Evolutionary conservation across 768 basidiomycete species (phyloP), one percentile per base, ranked within the genome.

Genomic region (Mrakia hoshinonis): DNA sequence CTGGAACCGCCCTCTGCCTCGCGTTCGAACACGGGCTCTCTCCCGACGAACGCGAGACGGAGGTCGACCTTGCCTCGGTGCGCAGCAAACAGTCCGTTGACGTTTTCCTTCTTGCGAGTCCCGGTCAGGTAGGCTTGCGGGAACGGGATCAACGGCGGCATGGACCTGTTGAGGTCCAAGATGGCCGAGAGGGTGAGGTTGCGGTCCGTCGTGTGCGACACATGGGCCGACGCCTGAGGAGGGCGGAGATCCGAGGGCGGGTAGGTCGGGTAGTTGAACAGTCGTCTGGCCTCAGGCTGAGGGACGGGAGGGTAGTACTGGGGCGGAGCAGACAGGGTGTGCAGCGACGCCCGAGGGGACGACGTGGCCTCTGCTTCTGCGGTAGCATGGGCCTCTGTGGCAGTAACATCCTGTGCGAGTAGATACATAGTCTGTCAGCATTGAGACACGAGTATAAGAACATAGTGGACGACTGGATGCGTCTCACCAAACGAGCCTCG

Each of bases 141-240:
- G 58, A 36, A 61, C 20, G 58, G 31, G 58, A 61, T 31, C 9
- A 61, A n/a, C 12, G 58, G 58, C 22, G 58, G 58, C 58, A 61
- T 61, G 2, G 58, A 38, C 5, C 34, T 31, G 34, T 61, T 61
- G 22, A 61, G 58, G 18, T 61, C 36, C 0, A 61, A 10, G 36
- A 61, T 36, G 34, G 31, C 31, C 13, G 36, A 20, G 18, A 61
- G 29, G 2, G 36, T 36, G 18, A 61, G 31, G 58, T 61, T 36
- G 2, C 58, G 15, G 34, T 61, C 58, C 20, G 36, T 5, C 22
- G 31, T 39, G 36, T 61, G 34, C 11, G 58, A 39, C 18, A 61
- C 58, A n/a, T 61, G 58, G 22, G 58, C 58, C 0, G 58, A 61
- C 18, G 58, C 31, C 36, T 31, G 58, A 6, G 3, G 58, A 38